phyloP scores from a whole-genome alignment of 1,284 basidiomycete genomes.

The Sanghuangporus baumii region DNA sequence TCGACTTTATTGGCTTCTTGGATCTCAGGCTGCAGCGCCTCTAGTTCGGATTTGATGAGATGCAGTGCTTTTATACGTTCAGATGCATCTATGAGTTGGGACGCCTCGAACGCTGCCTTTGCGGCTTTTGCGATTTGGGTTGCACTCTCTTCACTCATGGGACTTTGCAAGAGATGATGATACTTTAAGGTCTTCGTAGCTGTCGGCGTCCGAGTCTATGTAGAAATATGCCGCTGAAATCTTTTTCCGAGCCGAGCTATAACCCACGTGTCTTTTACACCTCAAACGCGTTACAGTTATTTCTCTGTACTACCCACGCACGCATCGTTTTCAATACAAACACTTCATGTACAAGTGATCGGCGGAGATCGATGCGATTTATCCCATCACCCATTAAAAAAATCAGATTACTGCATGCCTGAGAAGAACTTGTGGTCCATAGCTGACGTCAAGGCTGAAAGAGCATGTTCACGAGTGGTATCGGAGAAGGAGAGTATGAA shows the following conservation, averaged over 20 bases:
- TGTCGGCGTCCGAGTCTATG: no score
- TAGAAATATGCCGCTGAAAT: not conserved
- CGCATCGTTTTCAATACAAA: no score
- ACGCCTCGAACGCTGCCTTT: constrained; percentile 78
- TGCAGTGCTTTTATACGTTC: constrained; percentile 71
- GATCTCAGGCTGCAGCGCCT: constrained; percentile 58
- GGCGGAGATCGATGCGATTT: not conserved
- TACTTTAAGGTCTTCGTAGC: no score
- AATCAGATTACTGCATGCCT: not conserved
- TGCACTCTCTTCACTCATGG: not conserved
- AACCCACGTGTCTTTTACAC: no score
- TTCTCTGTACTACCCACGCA: no score
- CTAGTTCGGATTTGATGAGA: constrained; percentile 64
- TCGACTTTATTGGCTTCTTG: constrained; percentile 78
- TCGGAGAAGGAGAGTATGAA: not conserved
- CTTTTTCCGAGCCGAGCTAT: not conserved
- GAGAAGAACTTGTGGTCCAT: not conserved
- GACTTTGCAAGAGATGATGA: not conserved
- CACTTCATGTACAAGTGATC: no score
- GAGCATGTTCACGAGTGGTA: not conserved
- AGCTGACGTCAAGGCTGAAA: not conserved
- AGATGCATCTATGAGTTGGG: constrained; percentile 67
- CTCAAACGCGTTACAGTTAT: no score
- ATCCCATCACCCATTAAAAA: not conserved
- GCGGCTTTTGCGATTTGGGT: constrained; percentile 64